Base-by-base conservation (phyloP, 345 rosid genomes). In the Ceriops tagal region DNA sequence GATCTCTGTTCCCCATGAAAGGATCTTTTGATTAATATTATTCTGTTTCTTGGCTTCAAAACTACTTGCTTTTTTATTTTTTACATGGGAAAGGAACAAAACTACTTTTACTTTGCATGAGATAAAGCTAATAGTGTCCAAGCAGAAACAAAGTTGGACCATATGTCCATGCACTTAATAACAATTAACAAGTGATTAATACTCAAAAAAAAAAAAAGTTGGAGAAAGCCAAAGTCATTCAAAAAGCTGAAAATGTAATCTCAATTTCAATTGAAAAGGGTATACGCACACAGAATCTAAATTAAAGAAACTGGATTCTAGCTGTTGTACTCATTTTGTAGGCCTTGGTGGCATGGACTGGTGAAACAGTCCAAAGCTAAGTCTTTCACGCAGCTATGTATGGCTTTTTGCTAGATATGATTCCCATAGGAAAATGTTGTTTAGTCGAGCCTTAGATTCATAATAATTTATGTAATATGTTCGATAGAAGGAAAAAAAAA, bases 291-390 rank as follows among this genome's bases (percentile, higher is more conserved):
- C 34, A 64, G 75, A 79, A 79, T 76, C 83, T 73, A 83, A 74
- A 65, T 27, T 22, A 55, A 55, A 55, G 79, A 64, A 74, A 72
- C 73, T 72, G 78, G 77, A 74, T 60, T 83, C 64, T 76, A 78
- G 81, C 74, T 74, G 84, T 79, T 74, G 84, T 79, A 78, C 66
- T 71, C 73, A 67, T 72, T 53, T 63, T 63, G 62, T 11, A 60
- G 71, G 59, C 70, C 53, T 55, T 67, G 61, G 80, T 83, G 84
- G 79, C 71, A 71, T 67, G 72, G 72, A 75, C 77, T 73, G 77
- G 75, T 74, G 80, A 73, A 56, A 73, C 35, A 60, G 58, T 71
- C 60, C 56, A 71, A 71, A 57, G 62, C 27, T 51, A 16, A 7
- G 21, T 64, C 32, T 64, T 65, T 58, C 34, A 46, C 27, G 27